These are phyloP conservation scores for Cutaneotrichosporon curvatum DNA, from an alignment of 1,284 basidiomycete species.

Conservation along the genomic window DNA sequence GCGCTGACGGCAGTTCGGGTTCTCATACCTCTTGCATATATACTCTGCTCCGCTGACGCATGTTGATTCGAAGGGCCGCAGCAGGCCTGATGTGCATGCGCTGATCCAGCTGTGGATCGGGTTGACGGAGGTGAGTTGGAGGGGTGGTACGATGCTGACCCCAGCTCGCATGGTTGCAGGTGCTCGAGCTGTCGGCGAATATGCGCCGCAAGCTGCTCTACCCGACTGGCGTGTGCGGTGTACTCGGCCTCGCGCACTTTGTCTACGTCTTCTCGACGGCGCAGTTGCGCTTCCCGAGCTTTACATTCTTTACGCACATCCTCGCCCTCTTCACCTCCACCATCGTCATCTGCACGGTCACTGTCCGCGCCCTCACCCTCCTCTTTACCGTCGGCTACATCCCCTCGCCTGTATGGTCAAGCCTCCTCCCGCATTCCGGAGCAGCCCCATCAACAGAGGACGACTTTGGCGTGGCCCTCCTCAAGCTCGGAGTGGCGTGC, in stretches of 20 bases:
- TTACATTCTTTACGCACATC: slow-evolving; percentile 43
- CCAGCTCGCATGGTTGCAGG: slow-evolving; percentile 42
- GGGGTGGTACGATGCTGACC: not conserved
- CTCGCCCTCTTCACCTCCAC: slow-evolving; percentile 37
- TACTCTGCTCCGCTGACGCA: slow-evolving; percentile 45
- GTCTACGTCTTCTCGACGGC: slow-evolving; percentile 31
- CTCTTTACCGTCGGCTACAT: slow-evolving; percentile 44
- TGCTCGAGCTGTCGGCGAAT: slow-evolving; percentile 29
- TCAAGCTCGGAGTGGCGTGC: slow-evolving; percentile 43
- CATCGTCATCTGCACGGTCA: slow-evolving; percentile 37
- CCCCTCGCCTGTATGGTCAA: slow-evolving; percentile 31
- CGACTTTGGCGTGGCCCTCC: slow-evolving; percentile 41
- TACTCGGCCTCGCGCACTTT: slow-evolving; percentile 38
- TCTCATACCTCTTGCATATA: slow-evolving; percentile 41
- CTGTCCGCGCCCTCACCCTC: slow-evolving; percentile 37
- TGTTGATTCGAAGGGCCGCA: slow-evolving; percentile 20
- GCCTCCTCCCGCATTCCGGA: slow-evolving; percentile 40
- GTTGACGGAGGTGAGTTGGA: slow-evolving; percentile 31
- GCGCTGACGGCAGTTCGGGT: slow-evolving; percentile 27
- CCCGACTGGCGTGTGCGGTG: slow-evolving; percentile 41
- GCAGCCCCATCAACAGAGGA: slow-evolving; percentile 35
- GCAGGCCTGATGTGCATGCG: slow-evolving; percentile 41
- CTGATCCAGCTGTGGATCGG: slow-evolving; percentile 43
- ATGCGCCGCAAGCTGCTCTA: slow-evolving; percentile 33
- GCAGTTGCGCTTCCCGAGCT: slow-evolving; percentile 40